Evolutionary conservation across 108 stramenopile genomes (phyloP).

Genomic region (Epipyxis sp.): DNA sequence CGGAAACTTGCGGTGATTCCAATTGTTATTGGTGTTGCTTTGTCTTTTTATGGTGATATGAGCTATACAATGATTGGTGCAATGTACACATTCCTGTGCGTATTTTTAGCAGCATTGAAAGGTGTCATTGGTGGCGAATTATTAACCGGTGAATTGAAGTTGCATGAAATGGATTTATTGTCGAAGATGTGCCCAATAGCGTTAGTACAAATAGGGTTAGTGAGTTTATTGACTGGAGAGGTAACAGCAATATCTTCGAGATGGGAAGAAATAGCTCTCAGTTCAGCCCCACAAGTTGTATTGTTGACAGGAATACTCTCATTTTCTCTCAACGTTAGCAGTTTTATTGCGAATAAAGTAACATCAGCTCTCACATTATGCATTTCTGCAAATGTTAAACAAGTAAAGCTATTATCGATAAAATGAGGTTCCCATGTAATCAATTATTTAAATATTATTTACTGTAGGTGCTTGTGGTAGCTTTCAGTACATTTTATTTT

Average conservation of each 20-base stretch:
- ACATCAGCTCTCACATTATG: slow-evolving; percentile 77
- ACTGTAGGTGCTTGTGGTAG: slow-evolving; percentile 15
- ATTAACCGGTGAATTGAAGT: slow-evolving; percentile 36
- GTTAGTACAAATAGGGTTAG: neutral
- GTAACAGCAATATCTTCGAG: slow-evolving; percentile 51
- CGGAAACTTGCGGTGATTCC: slow-evolving; percentile 44
- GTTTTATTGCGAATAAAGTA: slow-evolving; percentile 75
- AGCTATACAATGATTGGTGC: slow-evolving; percentile 29
- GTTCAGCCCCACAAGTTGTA: slow-evolving; percentile 36
- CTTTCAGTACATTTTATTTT: neutral
- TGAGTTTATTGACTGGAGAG: slow-evolving; percentile 59
- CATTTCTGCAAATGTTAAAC: slow-evolving; percentile 81
- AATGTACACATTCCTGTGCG: slow-evolving; percentile 35
- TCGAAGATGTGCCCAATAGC: neutral
- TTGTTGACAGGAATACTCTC: slow-evolving; percentile 60
- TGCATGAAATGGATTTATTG: neutral
- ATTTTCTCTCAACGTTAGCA: slow-evolving; percentile 73
- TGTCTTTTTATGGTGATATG: slow-evolving; percentile 46
- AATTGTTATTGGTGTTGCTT: slow-evolving; percentile 41
- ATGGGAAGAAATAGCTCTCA: slow-evolving; percentile 41
- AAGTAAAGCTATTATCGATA: slow-evolving; percentile 75
- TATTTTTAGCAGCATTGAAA: slow-evolving; percentile 40
- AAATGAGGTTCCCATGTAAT: too few species aligned
- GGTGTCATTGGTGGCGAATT: slow-evolving; percentile 45
- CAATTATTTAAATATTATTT: too few species aligned